Conservation (phyloP, 495 filamentous ascomycete species). For the Amphirosellinia nigrospora region DNA sequence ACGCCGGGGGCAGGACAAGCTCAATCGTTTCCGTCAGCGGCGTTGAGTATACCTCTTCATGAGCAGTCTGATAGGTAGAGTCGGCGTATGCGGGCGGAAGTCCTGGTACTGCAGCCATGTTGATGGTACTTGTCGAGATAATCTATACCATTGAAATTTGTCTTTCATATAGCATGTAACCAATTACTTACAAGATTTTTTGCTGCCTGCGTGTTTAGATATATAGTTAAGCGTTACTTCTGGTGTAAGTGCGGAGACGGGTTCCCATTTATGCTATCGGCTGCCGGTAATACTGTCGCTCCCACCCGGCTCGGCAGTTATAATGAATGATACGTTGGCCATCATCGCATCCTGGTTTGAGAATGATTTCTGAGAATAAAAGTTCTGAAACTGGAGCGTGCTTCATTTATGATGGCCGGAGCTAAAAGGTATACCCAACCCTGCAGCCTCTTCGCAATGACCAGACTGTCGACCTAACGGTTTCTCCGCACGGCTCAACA, state of each 20-base stretch:
- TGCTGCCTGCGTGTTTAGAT: background rate
- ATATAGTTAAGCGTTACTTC: slow-evolving; percentile 13
- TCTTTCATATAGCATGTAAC: background rate
- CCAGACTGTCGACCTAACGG: background rate
- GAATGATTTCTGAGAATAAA: background rate
- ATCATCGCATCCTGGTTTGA: background rate
- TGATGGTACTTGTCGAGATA: background rate
- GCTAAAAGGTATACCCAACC: background rate
- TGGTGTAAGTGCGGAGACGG: slow-evolving; percentile 11
- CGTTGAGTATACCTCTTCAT: slow-evolving; percentile 23
- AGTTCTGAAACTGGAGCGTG: background rate
- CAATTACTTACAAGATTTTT: background rate
- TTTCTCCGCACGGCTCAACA: background rate
- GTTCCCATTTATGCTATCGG: slow-evolving; percentile 18
- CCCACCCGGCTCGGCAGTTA: slow-evolving; percentile 18
- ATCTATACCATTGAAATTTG: too few species aligned
- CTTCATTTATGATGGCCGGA: background rate
- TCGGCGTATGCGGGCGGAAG: slow-evolving; percentile 25
- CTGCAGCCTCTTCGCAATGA: background rate
- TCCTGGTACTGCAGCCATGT: slow-evolving; percentile 16
- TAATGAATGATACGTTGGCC: background rate
- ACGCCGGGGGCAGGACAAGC: slow-evolving; percentile 48
- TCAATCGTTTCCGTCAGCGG: slow-evolving; percentile 14
- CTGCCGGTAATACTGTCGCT: slow-evolving; percentile 17
- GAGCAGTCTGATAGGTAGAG: slow-evolving; percentile 26